phyloP scores from a whole-genome alignment of 1,284 basidiomycete genomes.

The Rhizoctonia solani region DNA sequence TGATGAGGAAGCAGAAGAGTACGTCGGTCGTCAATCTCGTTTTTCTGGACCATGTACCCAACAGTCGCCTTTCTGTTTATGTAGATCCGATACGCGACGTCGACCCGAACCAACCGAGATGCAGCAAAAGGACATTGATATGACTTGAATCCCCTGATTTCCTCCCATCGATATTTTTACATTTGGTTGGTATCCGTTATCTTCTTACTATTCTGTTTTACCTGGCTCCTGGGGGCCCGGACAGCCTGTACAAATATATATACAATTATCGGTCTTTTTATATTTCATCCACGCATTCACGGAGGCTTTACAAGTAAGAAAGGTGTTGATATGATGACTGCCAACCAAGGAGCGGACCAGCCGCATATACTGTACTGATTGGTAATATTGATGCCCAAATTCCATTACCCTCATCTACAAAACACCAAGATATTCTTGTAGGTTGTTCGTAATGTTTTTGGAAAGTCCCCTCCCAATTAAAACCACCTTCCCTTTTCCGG shows the following conservation, averaged over 20 bases:
- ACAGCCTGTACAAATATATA: no score
- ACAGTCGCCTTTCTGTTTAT: neutral
- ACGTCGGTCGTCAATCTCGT: slow-evolving; percentile 47
- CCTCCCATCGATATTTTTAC: neutral
- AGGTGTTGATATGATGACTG: no score
- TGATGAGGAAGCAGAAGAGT: slow-evolving; percentile 57
- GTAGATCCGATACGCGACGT: slow-evolving; percentile 23
- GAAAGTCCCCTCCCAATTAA: slow-evolving; percentile 83
- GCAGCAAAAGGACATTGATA: slow-evolving; percentile 20
- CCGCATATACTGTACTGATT: neutral
- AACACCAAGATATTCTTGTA: slow-evolving; percentile 8
- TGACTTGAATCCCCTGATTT: slow-evolving; percentile 1
- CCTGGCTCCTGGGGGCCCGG: no score
- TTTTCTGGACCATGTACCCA: neutral
- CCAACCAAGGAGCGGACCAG: neutral
- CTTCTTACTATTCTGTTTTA: neutral
- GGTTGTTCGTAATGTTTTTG: slow-evolving; percentile 7
- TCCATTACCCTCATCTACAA: neutral
- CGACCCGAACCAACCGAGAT: slow-evolving; percentile 31
- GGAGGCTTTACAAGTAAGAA: no score
- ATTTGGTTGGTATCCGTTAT: neutral
- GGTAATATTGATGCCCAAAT: neutral
- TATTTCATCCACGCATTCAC: no score
- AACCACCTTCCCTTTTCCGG: slow-evolving; percentile 69
- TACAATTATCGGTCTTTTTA: no score